Percentiles rank a stretch among this genome's conserved stretches.
Conservation (phyloP, 306 rosid genomes). For the Vicia villosa region DNA sequence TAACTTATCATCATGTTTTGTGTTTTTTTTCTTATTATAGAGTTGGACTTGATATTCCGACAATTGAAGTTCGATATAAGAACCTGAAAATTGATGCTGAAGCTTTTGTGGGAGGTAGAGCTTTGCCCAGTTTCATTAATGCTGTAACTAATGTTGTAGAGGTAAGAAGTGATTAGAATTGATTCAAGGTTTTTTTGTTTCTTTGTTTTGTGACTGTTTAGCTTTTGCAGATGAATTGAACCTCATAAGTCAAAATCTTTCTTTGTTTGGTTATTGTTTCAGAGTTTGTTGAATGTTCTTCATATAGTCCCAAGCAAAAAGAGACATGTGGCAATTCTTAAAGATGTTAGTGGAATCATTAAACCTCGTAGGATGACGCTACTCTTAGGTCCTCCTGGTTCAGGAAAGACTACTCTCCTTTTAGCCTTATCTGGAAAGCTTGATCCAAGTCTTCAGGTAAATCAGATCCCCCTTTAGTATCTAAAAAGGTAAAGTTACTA, state of each 20-base stretch:
- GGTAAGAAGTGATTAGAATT: conserved; percentile 23
- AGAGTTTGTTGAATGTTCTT: conserved; percentile 41
- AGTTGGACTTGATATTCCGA: conserved; percentile 74
- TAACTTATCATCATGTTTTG: background rate
- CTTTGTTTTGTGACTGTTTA: background rate
- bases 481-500: background rate
- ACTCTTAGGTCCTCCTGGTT: conserved; percentile 91
- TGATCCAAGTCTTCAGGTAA: conserved; percentile 60
- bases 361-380: conserved; percentile 89
- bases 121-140: conserved; percentile 63
- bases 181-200: background rate
- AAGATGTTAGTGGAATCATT: conserved; percentile 66
- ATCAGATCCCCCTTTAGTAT: background rate
- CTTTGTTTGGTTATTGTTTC: background rate
- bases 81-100: conserved; percentile 69
- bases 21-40: conserved; percentile 32
- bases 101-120: conserved; percentile 72
- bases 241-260: background rate
- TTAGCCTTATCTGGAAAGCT: conserved; percentile 81
- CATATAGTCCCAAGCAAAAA: conserved; percentile 46
- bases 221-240: background rate
- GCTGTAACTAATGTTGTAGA: conserved; percentile 46
- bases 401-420: conserved; percentile 85
- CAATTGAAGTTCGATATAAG: conserved; percentile 76
- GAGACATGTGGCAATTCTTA: conserved; percentile 59